A percentile compares a stretch with the other conserved stretches of the same genome.
Evolutionary conservation across 2,329 filamentous ascomycete species (phyloP).

Genomic region (Ascochyta koolunga): DNA sequence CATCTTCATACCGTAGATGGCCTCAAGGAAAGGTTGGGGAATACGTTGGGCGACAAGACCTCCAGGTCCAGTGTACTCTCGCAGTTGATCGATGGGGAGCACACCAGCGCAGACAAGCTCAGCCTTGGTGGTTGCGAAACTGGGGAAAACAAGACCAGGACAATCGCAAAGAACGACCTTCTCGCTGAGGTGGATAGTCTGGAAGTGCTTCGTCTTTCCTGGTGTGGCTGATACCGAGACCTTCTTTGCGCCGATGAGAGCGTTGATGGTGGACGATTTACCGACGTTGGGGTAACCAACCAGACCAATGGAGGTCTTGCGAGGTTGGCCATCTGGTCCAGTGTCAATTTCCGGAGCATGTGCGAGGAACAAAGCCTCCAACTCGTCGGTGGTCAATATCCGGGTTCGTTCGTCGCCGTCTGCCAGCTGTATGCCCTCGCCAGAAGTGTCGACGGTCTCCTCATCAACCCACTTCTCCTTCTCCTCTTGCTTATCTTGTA

Average conservation of each 20-base stretch:
- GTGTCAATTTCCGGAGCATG: slow-evolving; percentile 68
- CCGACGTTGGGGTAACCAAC: slow-evolving; percentile 99
- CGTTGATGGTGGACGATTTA: slow-evolving; percentile 99
- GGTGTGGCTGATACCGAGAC: slow-evolving; percentile 97
- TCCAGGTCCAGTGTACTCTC: slow-evolving; percentile 88
- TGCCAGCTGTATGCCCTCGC: slow-evolving; percentile 43
- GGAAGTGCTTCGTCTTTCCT: slow-evolving; percentile 99
- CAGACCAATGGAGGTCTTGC: slow-evolving; percentile 86
- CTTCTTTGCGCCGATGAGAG: slow-evolving; percentile 97
- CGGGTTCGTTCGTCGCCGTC: slow-evolving; percentile 59
- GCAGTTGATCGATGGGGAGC: slow-evolving; percentile 92
- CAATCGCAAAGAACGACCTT: slow-evolving; percentile 95
- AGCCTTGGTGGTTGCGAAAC: slow-evolving; percentile 95
- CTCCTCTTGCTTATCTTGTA: slow-evolving; percentile 53
- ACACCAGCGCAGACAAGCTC: slow-evolving; percentile 96
- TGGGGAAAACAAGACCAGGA: slow-evolving; percentile 96
- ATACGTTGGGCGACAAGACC: slow-evolving; percentile 83
- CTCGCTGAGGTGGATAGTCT: slow-evolving; percentile 93
- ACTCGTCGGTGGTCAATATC: slow-evolving; percentile 90
- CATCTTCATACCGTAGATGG: slow-evolving; percentile 92
- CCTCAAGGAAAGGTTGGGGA: slow-evolving; percentile 86
- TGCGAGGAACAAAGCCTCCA: slow-evolving; percentile 85
- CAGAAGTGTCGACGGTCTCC: slow-evolving; percentile 45
- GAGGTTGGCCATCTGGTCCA: slow-evolving; percentile 55
- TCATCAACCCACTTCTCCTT: slow-evolving; percentile 51